Base-by-base conservation (phyloP, 805 yeast genomes). In the Danielozyma ontarioensis region DNA sequence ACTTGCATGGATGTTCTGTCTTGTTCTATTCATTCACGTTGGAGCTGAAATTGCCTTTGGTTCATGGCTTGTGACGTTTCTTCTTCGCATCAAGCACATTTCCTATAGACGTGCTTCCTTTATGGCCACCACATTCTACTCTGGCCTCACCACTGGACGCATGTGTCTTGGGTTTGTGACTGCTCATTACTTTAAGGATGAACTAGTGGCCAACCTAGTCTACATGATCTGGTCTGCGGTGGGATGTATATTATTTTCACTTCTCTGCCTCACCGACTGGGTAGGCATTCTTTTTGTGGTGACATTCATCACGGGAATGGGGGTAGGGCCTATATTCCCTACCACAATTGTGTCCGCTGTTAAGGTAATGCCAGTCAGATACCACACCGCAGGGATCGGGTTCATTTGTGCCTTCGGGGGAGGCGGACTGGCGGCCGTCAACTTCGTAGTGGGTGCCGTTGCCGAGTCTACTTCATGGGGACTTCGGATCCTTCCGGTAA, bases 341-440 rank as follows among this genome's bases (percentile, higher is more conserved):
- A 78, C 89, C 5, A 74, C 83, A 0, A 76, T 83, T 32, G 74
- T 82, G 11, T 72, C 80, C 7, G 69, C 86, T 1, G 55, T 83
- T 29, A 75, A 77, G 34, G 60, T 77, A 2, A 53, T 86, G 27
- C 95, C 95, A 0, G 55, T 60, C 17, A 68, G 65, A 26, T 58
- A 72, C 33, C 83, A 82, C 33, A 73, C 83, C 7, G 57, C 76
- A 13, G 89, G 87, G 1, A 70, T 86, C 6, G 89, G 95, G 0
- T 64, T 83, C 34, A 75, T 82, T 14, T 78, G 88, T 35, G 88
- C 93, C 0, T 51, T 84, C 39, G 95, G 94, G 5, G 89, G 93
- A 3, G 76, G 80, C 12, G 95, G 95, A 1, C 83, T 83, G n/a
- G 90, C 94, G 0, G 68, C 75, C 0, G 41, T 84, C 5, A 93